Evolutionary conservation across 2,329 filamentous ascomycete species (phyloP), one percentile per base, ranked within the genome.

Genomic region (Colletotrichum cuscutae): DNA sequence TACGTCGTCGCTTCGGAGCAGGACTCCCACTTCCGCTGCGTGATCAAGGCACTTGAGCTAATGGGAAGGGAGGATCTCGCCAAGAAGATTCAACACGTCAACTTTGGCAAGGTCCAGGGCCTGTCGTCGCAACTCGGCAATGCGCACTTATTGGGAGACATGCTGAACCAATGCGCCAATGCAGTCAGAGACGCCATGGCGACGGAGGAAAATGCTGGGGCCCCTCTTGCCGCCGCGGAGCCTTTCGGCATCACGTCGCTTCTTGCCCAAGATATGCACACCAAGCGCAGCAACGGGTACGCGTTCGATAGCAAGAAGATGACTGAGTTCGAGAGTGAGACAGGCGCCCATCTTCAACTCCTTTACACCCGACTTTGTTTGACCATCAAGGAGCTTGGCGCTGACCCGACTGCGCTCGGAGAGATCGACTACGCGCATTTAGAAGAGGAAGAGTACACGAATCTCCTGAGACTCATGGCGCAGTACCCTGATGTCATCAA

Each of bases 321-420:
- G 92, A 91, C 89, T 1, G 92, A 90, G 4, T 93, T 93, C 74
- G 91, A 94, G 80, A 91, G 91, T 28, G 92, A 94, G 79, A 94
- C 92, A 0, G 93, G 92, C 1, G 91, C 92, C 15, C 93, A 93
- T 79, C 86, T 94, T 24, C 92, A 94, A 82, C 93, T 94, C 77
- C 90, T 91, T 1, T 90, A 93, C 77, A 89, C 90, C 4, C 88
- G 90, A 71, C 85, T 93, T 66, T 87, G 84, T 76, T 87, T 86
- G 9, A 82, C 83, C 57, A 78, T 80, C 35, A 79, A 77, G 12
- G 70, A 76, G 13, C 75, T 77, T 12, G 64, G 53, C 8, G 54
- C 69, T 2, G 70, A 76, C 1, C 24, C 65, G 57, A 75, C 73
- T 2, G 67, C 75, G 1, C 22, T 77, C 5, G 52, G 62, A 1